Evolutionary conservation across 2,329 filamentous ascomycete genomes (phyloP).

Genomic region (Pestalotiopsis sp.): DNA sequence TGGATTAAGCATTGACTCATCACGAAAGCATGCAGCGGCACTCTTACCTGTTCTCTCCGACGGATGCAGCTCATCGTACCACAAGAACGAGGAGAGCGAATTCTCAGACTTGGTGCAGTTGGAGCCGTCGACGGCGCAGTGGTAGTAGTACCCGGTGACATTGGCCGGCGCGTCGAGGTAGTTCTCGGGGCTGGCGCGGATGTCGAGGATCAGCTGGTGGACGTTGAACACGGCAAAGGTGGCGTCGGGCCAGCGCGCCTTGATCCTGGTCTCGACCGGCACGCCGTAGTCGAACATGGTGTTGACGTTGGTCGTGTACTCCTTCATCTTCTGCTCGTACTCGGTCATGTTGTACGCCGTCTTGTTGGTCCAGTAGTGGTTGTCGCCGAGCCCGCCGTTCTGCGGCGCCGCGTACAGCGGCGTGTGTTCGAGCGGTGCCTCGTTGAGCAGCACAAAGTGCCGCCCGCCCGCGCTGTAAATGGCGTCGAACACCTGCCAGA

Average conservation of each 20-base stretch:
- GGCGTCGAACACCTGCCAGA: conserved; percentile 64
- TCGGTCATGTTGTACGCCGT: conserved; percentile 48
- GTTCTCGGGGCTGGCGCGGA: conserved; percentile 59
- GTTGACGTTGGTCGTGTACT: conserved; percentile 55
- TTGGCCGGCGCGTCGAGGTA: conserved; percentile 69
- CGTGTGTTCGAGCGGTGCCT: conserved; percentile 66
- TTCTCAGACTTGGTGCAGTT: conserved; percentile 41
- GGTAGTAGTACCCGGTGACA: conserved; percentile 58
- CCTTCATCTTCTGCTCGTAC: conserved; percentile 48
- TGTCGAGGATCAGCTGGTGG: conserved; percentile 65
- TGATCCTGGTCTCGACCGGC: conserved; percentile 46
- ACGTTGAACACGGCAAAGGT: conserved; percentile 70
- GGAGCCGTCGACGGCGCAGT: conserved; percentile 45
- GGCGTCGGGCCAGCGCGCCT: conserved; percentile 57
- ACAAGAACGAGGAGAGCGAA: conserved; percentile 65
- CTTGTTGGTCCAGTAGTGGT: conserved; percentile 50
- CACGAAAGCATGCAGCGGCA: background rate
- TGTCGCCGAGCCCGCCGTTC: conserved; percentile 43
- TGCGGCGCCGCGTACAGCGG: conserved; percentile 64
- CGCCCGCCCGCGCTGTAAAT: conserved; percentile 69
- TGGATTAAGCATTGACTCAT: background rate
- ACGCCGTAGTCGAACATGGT: conserved; percentile 51
- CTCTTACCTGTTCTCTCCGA: conserved; percentile 62
- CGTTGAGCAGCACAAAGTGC: conserved; percentile 74
- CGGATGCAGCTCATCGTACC: conserved; percentile 77